Conservation (phyloP, 371 early-diverging fungal species). For the Mucor saturninus region DNA sequence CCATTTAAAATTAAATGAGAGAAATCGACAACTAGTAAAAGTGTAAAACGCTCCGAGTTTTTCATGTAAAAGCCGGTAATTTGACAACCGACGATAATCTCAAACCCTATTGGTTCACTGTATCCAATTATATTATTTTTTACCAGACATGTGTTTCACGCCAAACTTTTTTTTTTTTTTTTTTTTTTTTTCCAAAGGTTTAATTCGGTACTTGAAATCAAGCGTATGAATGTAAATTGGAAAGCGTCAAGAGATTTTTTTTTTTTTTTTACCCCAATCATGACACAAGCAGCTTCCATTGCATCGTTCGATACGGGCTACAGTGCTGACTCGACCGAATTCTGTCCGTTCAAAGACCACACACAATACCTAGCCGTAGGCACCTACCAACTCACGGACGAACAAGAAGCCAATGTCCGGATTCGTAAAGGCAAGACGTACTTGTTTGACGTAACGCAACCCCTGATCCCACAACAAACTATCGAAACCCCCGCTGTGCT, state of each 20-base stretch:
- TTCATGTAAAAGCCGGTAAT: no score
- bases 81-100: no score
- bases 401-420: conserved; percentile 35
- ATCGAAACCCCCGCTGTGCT: conserved; percentile 78
- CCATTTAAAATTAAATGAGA: no score
- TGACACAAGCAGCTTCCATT: conserved; percentile 32
- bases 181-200: no score
- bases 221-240: no score
- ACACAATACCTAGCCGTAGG: conserved; percentile 69
- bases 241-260: background rate
- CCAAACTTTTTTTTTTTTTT: no score
- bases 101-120: no score
- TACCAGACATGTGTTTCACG: no score
- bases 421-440: conserved; percentile 49
- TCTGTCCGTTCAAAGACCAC: conserved; percentile 65
- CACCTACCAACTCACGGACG: conserved; percentile 77
- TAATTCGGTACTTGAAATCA: no score
- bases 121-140: no score
- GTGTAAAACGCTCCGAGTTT: no score
- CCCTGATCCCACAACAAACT: conserved; percentile 37
- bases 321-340: conserved; percentile 85
- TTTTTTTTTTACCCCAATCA: background rate
- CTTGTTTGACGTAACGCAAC: conserved; percentile 28
- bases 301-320: conserved; percentile 73
- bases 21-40: no score